Evolutionary conservation across 139 green algal genomes (phyloP), one percentile per base, ranked within the genome.

Genomic region (Bryopsis sp.): DNA sequence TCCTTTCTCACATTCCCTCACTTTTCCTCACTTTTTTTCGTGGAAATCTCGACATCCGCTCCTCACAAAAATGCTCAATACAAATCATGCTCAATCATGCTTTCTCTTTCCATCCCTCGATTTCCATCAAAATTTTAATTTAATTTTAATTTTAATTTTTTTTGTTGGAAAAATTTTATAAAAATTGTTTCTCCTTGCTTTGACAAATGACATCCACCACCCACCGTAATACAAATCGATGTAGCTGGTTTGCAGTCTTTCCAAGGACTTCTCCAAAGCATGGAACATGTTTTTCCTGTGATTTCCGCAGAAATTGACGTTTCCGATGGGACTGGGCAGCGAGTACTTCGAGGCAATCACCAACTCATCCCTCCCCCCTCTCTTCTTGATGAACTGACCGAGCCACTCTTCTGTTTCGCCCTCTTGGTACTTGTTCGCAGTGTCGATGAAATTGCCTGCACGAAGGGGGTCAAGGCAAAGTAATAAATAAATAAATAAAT

Each of bases 391-490:
- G 31, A 67, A 47, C 4, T 67, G 28, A 26, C 59, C 59, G 5
- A 67, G 24, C 59, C 59, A 67, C 43, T 39, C 7, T 31, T 67
- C 59, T 28, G 59, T 67, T 31, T 67, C 59, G 8, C 59, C 59
- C 33, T 67, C 59, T 67, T 67, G 59, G 33, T 67, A 67, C 59
- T 67, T 67, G 59, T 67, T 67, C 31, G 59, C 59, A n/a, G 59
- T 67, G 59, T 67, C 59, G 35, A 67, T 67, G 59, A 67, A 67
- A 31, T 67, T 67, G 22, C 54, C 54, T 63, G 54, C 11, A 63
- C 11, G n/a, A 28, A 8, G n/a, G n/a, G n/a, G n/a, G n/a, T n/a
- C n/a, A n/a, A n/a, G n/a, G n/a, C n/a, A n/a, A n/a, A n/a, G n/a
- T n/a, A n/a, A n/a, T n/a, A n/a, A n/a, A n/a, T n/a, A 54, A 19